These are phyloP conservation scores for Pseudonitzschia delicatissima DNA, from an alignment of 108 stramenopile species.

Conservation along the genomic window DNA sequence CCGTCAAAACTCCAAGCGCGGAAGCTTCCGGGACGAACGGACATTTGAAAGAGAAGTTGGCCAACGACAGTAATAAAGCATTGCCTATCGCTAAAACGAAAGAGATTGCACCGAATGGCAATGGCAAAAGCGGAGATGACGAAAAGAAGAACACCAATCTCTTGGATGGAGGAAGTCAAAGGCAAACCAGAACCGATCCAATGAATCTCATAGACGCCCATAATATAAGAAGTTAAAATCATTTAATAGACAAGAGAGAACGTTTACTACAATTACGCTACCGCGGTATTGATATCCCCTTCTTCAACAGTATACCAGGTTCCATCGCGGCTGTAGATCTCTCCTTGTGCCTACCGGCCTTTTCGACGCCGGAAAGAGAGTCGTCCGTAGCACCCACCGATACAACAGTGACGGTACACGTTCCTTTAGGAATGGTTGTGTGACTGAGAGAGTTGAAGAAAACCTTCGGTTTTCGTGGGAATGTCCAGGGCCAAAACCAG, in stretches of 20 bases:
- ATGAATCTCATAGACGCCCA: neutral
- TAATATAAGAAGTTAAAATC: neutral
- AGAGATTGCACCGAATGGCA: neutral
- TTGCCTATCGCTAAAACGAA: no score
- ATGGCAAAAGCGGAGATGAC: neutral
- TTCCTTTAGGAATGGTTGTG: conserved; percentile 39
- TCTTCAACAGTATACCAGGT: conserved; percentile 59
- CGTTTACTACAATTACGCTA: conserved; percentile 20
- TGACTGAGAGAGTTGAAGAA: conserved; percentile 60
- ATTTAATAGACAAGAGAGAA: neutral
- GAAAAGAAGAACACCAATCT: neutral
- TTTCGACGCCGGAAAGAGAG: conserved; percentile 35
- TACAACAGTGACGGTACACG: conserved; percentile 54
- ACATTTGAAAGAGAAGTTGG: no score
- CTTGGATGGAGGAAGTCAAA: neutral
- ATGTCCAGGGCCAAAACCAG: conserved; percentile 47
- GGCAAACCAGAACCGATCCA: neutral
- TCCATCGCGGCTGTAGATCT: conserved; percentile 59
- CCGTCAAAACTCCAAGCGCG: no score
- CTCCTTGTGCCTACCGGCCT: conserved; percentile 53
- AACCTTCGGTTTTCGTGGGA: conserved; percentile 43
- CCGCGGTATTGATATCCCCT: conserved; percentile 54
- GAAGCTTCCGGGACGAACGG: no score
- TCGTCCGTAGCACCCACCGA: conserved; percentile 26
- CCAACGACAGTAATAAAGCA: no score